Evolutionary conservation across 192 early-diverging fungal species (phyloP).

Genomic region (Umbelopsis sp.): DNA sequence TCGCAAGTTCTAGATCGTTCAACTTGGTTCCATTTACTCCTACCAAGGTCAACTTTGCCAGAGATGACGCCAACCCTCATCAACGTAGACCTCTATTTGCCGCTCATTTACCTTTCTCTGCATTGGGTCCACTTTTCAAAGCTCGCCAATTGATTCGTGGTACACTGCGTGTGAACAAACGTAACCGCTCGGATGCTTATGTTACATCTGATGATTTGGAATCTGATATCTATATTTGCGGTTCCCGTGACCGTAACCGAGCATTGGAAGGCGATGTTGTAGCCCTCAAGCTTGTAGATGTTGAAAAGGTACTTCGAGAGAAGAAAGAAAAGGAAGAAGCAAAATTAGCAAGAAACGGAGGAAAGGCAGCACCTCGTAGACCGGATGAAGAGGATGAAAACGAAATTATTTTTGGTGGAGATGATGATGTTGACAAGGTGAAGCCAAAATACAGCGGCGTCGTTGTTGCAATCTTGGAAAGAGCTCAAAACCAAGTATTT

Average conservation of each 20-base stretch:
- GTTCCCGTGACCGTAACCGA: slow-evolving; percentile 76
- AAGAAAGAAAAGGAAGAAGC: slow-evolving; percentile 59
- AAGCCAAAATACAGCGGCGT: slow-evolving; percentile 60
- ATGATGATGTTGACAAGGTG: slow-evolving; percentile 54
- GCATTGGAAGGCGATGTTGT: slow-evolving; percentile 87
- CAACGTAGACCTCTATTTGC: slow-evolving; percentile 56
- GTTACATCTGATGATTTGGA: slow-evolving; percentile 74
- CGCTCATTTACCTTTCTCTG: slow-evolving; percentile 57
- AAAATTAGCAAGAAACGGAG: slow-evolving; percentile 54
- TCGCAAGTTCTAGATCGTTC: slow-evolving; percentile 28
- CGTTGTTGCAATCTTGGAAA: slow-evolving; percentile 58
- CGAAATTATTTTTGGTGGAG: slow-evolving; percentile 50
- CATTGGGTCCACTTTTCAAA: slow-evolving; percentile 52
- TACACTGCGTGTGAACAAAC: slow-evolving; percentile 82
- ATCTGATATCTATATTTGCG: slow-evolving; percentile 79
- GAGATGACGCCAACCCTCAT: slow-evolving; percentile 48
- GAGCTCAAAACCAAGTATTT: slow-evolving; percentile 59
- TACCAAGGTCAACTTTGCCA: slow-evolving; percentile 46
- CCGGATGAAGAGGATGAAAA: slow-evolving; percentile 57
- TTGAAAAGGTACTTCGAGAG: slow-evolving; percentile 61
- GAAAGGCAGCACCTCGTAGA: slow-evolving; percentile 44
- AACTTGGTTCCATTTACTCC: slow-evolving; percentile 45
- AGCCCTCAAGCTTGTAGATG: slow-evolving; percentile 70
- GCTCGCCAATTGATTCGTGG: slow-evolving; percentile 66
- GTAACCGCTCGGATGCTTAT: slow-evolving; percentile 86